Evolutionary conservation across 1,139 yeast genomes (phyloP), one percentile per base, ranked within the genome.

Genomic region (Suhomyces bokatorum): DNA sequence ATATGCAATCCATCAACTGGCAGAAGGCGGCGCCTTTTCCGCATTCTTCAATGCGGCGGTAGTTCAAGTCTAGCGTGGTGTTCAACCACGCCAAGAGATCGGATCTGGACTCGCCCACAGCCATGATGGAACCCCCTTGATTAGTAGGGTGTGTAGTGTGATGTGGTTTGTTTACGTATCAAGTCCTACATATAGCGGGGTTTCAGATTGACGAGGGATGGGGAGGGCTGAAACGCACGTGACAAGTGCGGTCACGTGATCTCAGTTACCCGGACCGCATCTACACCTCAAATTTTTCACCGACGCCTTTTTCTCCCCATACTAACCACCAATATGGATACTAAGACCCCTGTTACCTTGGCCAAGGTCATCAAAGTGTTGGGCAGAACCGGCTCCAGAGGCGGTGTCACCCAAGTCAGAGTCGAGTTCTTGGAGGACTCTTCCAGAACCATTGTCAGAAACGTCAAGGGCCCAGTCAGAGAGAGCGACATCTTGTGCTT

Each of bases 1-100:
- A 87, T 27, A 93, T 81, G 20, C 91, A 81, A 64, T 93, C 97
- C 73, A 91, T 77, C 40, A 93, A 77, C 65, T 91, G 97, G 65
- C 98, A 90, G 63, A 87, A 91, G 3, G 89, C 95, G 0, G 96
- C 97, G 3, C 99, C 99, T 3, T 86, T 82, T 15, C 99, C 99
- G 61, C 97, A 86, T 64, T 90, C 93, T 60, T 95, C 99, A 2
- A 93, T 86, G 58, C 87, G 89, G 42, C 82, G 75, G 56, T 87
- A 80, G 51, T 82, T 75, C 35, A 90, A 65, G 42, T 77, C 78
- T 36, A 89, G 73, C 6, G 87, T 78, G 40, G 77, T 72, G 60
- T 91, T 91, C 53, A 93, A 75, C 98, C 99, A 95, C 47, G 77
- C 79, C 48, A 95, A 69, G 26, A 93, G 77, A 57, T 90, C 97